Conservation (phyloP, 139 green algal species). For the Chlamydomonas schloesseri region DNA sequence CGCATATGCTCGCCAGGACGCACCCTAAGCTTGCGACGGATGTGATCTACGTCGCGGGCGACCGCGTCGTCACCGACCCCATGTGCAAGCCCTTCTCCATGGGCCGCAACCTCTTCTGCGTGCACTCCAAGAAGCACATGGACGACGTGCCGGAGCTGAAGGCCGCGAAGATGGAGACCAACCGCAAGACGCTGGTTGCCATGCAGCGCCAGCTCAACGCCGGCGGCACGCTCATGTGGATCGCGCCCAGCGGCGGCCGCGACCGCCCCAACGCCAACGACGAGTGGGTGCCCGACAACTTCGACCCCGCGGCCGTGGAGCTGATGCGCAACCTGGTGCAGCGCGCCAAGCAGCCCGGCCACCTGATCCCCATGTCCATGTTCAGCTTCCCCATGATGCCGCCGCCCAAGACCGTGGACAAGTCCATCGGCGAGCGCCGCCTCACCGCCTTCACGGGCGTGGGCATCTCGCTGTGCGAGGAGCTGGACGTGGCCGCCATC, state of each 20-base stretch:
- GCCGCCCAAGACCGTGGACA: slow-evolving; percentile 86
- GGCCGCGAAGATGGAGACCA: slow-evolving; percentile 88
- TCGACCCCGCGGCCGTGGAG: slow-evolving; percentile 91
- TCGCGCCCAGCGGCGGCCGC: slow-evolving; percentile 89
- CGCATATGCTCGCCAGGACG: slow-evolving; percentile 89
- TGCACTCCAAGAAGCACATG: slow-evolving; percentile 98
- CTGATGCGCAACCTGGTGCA: slow-evolving; percentile 87
- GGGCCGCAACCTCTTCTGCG: slow-evolving; percentile 99
- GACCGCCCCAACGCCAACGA: slow-evolving; percentile 82
- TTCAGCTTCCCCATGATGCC: slow-evolving; percentile 94
- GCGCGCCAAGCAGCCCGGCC: slow-evolving; percentile 74
- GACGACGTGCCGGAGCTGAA: slow-evolving; percentile 92
- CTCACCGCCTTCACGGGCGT: slow-evolving; percentile 80
- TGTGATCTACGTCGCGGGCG: slow-evolving; percentile 85
- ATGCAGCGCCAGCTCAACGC: slow-evolving; percentile 81
- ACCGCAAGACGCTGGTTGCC: slow-evolving; percentile 85
- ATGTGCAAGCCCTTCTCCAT: slow-evolving; percentile 99
- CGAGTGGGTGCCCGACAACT: slow-evolving; percentile 78
- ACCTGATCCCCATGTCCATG: slow-evolving; percentile 97
- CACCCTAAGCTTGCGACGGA: slow-evolving; percentile 86
- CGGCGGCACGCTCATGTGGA: slow-evolving; percentile 92
- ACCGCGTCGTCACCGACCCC: slow-evolving; percentile 95
- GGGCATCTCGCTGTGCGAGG: slow-evolving; percentile 78
- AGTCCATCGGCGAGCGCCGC: slow-evolving; percentile 85
- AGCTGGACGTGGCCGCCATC: slow-evolving; percentile 77